Evolutionary conservation across 2,329 filamentous ascomycete species (phyloP).

Genomic region (Sclerotinia glacialis): DNA sequence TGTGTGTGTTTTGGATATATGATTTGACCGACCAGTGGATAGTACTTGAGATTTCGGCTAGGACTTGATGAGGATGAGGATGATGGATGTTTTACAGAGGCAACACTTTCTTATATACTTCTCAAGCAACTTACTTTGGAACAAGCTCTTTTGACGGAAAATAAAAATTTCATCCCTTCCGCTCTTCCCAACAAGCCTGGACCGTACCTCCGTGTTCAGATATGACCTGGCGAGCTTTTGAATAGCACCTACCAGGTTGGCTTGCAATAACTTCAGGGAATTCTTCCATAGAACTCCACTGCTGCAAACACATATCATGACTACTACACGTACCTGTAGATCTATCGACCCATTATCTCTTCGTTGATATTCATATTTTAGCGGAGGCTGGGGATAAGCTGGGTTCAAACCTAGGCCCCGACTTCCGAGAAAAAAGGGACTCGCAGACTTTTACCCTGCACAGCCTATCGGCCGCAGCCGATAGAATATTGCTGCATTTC

Average conservation of each 20-base stretch:
- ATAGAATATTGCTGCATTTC: not conserved
- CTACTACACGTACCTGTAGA: not conserved
- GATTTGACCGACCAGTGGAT: not conserved
- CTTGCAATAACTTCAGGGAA: not conserved
- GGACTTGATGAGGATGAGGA: not conserved
- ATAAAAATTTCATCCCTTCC: not conserved
- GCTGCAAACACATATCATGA: not conserved
- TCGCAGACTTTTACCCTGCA: not conserved
- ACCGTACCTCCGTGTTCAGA: not conserved
- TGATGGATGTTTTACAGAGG: not conserved
- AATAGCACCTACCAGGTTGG: not conserved
- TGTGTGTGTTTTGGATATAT: not conserved
- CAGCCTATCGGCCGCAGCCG: not conserved
- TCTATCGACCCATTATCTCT: not conserved
- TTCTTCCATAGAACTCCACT: not conserved
- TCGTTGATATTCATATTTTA: not conserved
- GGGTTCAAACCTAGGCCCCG: not conserved
- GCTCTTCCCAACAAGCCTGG: not conserved
- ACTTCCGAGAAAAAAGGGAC: not conserved
- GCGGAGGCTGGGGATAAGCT: not conserved
- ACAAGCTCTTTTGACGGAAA: not conserved
- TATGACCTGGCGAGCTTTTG: slow-evolving; percentile 12
- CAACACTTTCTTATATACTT: slow-evolving; percentile 9
- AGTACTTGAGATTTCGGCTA: not conserved
- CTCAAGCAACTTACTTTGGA: not conserved